Conservation (phyloP, 495 filamentous ascomycete species). For the Parathielavia appendiculata region DNA sequence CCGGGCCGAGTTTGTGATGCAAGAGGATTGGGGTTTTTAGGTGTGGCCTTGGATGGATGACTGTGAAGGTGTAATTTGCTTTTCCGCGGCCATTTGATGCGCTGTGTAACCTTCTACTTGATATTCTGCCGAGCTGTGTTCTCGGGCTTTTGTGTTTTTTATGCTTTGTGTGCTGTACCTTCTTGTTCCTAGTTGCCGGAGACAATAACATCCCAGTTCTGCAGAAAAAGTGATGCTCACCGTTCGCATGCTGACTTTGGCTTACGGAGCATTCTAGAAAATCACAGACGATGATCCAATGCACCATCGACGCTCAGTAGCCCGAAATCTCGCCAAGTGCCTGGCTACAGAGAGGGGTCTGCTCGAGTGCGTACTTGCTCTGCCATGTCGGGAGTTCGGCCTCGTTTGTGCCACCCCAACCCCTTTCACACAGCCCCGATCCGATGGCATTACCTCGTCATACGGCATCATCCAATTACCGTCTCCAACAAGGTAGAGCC, state of each 20-base stretch:
- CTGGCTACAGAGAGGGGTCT: too few relatives aligned
- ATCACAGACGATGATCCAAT: too few relatives aligned
- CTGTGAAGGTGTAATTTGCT: conserved; percentile 19
- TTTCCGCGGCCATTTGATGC: conserved; percentile 6
- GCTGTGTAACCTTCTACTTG: conserved; percentile 21
- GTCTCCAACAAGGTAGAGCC: too few relatives aligned
- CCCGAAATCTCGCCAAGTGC: too few relatives aligned
- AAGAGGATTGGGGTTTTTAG: conserved; percentile 8
- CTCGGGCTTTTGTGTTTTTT: conserved; percentile 26
- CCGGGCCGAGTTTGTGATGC: conserved; percentile 12
- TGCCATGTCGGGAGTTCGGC: too few relatives aligned
- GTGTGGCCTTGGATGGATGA: conserved; percentile 2
- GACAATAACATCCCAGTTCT: conserved; percentile 31
- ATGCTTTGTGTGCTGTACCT: conserved; percentile 12
- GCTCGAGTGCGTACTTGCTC: too few relatives aligned
- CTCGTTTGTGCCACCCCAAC: too few relatives aligned
- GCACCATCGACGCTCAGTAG: too few relatives aligned
- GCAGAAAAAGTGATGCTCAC: conserved; percentile 11
- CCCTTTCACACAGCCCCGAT: too few relatives aligned
- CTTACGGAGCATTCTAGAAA: too few relatives aligned
- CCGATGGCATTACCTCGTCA: not conserved
- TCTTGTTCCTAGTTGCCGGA: conserved; percentile 29
- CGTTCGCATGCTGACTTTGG: not conserved
- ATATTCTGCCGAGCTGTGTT: conserved; percentile 25
- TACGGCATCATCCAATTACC: not conserved